These are phyloP conservation scores for Pecoramyces ruminantium DNA, from an alignment of 192 early-diverging fungal genomes.

Conservation along the genomic window DNA sequence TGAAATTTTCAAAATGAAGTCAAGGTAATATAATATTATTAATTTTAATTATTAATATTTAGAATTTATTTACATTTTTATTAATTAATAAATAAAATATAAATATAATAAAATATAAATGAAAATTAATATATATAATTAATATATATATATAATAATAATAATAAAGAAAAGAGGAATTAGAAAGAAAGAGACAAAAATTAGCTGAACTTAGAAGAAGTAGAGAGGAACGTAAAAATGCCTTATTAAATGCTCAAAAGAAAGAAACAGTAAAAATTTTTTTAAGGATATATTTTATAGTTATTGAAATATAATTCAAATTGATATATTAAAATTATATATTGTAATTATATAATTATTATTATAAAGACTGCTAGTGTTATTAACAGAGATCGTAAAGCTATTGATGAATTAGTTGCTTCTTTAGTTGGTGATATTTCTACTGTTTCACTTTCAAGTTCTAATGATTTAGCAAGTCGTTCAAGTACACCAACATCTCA, in stretches of 20 bases:
- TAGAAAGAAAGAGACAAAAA: slow-evolving; percentile 83
- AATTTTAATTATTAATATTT: too few species aligned
- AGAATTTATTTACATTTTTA: too few species aligned
- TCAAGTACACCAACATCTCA: slow-evolving; percentile 8
- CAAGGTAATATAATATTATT: too few species aligned
- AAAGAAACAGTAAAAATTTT: slow-evolving; percentile 1
- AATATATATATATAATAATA: too few species aligned
- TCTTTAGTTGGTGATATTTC: slow-evolving; percentile 59
- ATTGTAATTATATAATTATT: background rate
- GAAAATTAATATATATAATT: too few species aligned
- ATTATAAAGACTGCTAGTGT: background rate
- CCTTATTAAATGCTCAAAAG: slow-evolving; percentile 11
- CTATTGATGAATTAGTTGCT: slow-evolving; percentile 74
- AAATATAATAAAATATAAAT: too few species aligned
- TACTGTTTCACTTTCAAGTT: slow-evolving; percentile 14
- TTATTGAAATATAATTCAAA: too few species aligned
- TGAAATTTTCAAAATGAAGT: too few species aligned
- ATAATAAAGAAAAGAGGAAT: slow-evolving; percentile 27
- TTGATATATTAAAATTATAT: too few species aligned
- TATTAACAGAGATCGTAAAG: slow-evolving; percentile 26
- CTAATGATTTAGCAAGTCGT: background rate
- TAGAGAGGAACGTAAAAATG: slow-evolving; percentile 54
- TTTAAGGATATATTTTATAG: too few species aligned
- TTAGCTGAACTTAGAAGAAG: slow-evolving; percentile 70
- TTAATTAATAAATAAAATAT: too few species aligned